Conservation (phyloP, 352 stramenopile species). For the Phytophthora cactorum region DNA sequence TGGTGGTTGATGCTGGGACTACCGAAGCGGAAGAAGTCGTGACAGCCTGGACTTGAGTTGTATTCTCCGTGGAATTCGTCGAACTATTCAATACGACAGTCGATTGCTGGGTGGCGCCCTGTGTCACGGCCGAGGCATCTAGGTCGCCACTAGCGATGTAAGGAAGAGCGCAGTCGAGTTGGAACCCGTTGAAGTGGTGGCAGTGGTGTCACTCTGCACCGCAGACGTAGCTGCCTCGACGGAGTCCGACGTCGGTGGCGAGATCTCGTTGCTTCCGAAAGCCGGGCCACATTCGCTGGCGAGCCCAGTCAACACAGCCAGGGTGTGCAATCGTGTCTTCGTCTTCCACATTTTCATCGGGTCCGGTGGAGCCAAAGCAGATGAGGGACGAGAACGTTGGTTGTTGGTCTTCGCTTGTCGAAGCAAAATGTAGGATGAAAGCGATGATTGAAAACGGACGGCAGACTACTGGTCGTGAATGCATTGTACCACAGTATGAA, state of each 20-base stretch:
- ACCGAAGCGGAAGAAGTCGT: constrained; percentile 1
- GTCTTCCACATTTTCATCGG: constrained; percentile 21
- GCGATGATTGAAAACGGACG: background rate
- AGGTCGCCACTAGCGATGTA: constrained; percentile 3
- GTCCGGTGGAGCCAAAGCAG: background rate
- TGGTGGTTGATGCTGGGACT: background rate
- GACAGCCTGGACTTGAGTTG: background rate
- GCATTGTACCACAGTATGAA: background rate
- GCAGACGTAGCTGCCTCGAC: constrained; percentile 1
- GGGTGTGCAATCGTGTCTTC: constrained; percentile 9
- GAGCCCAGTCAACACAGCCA: constrained; percentile 6
- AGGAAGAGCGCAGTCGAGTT: constrained; percentile 15
- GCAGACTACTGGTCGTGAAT: constrained; percentile 6
- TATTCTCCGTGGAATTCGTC: background rate
- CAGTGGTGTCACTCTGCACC: background rate
- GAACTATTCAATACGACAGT: background rate
- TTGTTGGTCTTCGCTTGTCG: constrained; percentile 19
- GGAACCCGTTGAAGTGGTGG: background rate
- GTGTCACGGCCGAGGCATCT: background rate
- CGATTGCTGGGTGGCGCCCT: constrained; percentile 2
- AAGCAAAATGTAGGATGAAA: constrained; percentile 35
- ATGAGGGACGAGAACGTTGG: background rate
- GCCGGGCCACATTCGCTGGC: constrained; percentile 20
- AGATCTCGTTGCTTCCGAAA: constrained; percentile 12
- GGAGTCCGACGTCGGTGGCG: constrained; percentile 9